Evolutionary conservation across 768 basidiomycete genomes (phyloP).

Genomic region (Termitomyces titanicus): DNA sequence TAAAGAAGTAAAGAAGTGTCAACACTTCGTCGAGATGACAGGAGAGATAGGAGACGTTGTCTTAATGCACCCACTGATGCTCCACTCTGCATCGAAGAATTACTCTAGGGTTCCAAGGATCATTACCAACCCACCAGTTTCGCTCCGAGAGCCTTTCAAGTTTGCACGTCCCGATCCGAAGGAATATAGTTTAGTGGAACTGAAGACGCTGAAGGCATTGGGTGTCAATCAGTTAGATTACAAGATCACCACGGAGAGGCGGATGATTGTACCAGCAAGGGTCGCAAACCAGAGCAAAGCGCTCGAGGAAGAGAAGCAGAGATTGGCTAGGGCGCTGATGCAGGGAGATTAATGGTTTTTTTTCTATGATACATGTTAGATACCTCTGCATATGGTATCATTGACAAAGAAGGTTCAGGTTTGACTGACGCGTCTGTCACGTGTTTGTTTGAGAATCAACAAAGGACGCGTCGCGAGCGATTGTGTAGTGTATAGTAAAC

Average conservation of each 20-base stretch:
- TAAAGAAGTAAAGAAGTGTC: constrained; percentile 37
- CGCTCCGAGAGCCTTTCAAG: constrained; percentile 50
- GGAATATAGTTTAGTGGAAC: constrained; percentile 56
- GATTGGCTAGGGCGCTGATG: constrained; percentile 22
- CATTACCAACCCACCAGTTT: constrained; percentile 65
- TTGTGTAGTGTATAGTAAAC: no score
- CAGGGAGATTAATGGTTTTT: neutral
- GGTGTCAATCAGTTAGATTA: constrained; percentile 45
- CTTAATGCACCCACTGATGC: constrained; percentile 60
- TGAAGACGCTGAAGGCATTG: constrained; percentile 52
- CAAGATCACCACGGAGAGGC: constrained; percentile 43
- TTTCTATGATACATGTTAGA: neutral
- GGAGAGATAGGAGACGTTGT: constrained; percentile 63
- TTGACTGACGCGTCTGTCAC: constrained; percentile 5
- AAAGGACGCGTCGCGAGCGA: constrained; percentile 13
- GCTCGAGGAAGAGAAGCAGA: constrained; percentile 43
- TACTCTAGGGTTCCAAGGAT: constrained; percentile 50
- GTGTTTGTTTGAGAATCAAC: constrained; percentile 8
- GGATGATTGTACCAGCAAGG: constrained; percentile 43
- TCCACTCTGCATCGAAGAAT: constrained; percentile 63
- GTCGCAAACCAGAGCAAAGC: constrained; percentile 42
- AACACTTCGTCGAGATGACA: constrained; percentile 50
- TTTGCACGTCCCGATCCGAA: constrained; percentile 40
- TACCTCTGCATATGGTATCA: no score
- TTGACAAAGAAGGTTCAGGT: no score